phyloP scores from a whole-genome alignment of 2,329 filamentous ascomycete species.

The Thelonectria discophora region DNA sequence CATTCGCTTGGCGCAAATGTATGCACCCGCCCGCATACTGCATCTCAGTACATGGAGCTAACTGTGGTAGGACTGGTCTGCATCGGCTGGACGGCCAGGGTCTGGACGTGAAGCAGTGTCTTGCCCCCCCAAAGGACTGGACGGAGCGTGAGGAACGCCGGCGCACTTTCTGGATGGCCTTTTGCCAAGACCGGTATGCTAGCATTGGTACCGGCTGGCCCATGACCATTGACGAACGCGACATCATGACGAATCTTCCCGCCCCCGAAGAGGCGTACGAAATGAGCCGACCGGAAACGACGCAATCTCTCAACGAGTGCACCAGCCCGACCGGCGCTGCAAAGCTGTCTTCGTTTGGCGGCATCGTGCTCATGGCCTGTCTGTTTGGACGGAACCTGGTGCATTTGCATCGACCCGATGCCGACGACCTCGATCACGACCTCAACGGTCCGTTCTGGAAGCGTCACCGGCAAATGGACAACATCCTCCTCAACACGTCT shows the following conservation, averaged over 20 bases:
- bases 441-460: conserved; percentile 97
- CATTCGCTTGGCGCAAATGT: conserved; percentile 86
- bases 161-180: conserved; percentile 94
- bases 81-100: conserved; percentile 85
- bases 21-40: conserved; percentile 41
- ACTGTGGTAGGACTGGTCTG: conserved; percentile 79
- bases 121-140: conserved; percentile 89
- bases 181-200: conserved; percentile 88
- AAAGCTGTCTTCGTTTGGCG: conserved; percentile 79
- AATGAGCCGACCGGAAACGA: conserved; percentile 77
- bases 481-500: conserved; percentile 86
- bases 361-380: conserved; percentile 84
- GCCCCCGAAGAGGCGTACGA: conserved; percentile 85
- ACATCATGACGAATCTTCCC: conserved; percentile 88
- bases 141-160: conserved; percentile 91
- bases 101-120: conserved; percentile 90
- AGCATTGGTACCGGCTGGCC: conserved; percentile 98
- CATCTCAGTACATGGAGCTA: conserved; percentile 25
- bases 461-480: conserved; percentile 87
- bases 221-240: conserved; percentile 89
- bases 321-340: conserved; percentile 76
- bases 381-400: conserved; percentile 91
- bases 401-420: conserved; percentile 87
- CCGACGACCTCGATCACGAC: conserved; percentile 83
- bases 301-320: conserved; percentile 73